Evolutionary conservation across 208 protist genomes (phyloP).

Genomic region (Crithidia expoeki): DNA sequence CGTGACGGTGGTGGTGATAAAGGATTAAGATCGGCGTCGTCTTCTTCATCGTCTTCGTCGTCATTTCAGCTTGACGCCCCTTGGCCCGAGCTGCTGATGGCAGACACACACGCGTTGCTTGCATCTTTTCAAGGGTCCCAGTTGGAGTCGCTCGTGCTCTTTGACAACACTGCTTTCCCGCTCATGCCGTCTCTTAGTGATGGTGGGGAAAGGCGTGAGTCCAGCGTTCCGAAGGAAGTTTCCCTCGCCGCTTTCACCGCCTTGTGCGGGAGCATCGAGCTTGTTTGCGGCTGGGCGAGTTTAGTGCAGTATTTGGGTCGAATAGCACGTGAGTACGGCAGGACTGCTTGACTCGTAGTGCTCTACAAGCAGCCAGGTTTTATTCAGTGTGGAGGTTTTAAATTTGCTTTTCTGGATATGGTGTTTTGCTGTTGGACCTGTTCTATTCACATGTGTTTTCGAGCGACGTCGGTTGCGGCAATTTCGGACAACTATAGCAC

Average conservation of each 20-base stretch:
- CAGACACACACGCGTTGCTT: slow-evolving; percentile 29
- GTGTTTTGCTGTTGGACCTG: no score
- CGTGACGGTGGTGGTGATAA: no score
- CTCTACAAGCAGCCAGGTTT: no score
- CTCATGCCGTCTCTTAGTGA: neutral
- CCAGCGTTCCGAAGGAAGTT: slow-evolving; percentile 54
- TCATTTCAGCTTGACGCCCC: slow-evolving; percentile 16
- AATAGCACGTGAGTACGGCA: slow-evolving; percentile 20
- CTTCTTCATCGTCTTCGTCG: neutral
- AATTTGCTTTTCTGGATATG: no score
- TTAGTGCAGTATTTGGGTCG: slow-evolving; percentile 39
- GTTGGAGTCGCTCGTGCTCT: slow-evolving; percentile 54
- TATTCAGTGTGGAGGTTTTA: no score
- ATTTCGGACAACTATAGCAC: no score
- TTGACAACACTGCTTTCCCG: slow-evolving; percentile 26
- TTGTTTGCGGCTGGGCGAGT: slow-evolving; percentile 38
- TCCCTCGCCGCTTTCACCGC: slow-evolving; percentile 65
- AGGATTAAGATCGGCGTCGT: neutral
- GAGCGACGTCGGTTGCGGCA: no score
- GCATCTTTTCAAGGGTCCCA: slow-evolving; percentile 21
- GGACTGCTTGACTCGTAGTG: no score
- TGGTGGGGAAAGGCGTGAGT: neutral
- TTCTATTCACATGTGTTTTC: no score
- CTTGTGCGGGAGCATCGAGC: slow-evolving; percentile 61
- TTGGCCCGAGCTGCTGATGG: slow-evolving; percentile 24